Base-by-base conservation (phyloP, 208 protist species). In the Trichomonas vaginalis region DNA sequence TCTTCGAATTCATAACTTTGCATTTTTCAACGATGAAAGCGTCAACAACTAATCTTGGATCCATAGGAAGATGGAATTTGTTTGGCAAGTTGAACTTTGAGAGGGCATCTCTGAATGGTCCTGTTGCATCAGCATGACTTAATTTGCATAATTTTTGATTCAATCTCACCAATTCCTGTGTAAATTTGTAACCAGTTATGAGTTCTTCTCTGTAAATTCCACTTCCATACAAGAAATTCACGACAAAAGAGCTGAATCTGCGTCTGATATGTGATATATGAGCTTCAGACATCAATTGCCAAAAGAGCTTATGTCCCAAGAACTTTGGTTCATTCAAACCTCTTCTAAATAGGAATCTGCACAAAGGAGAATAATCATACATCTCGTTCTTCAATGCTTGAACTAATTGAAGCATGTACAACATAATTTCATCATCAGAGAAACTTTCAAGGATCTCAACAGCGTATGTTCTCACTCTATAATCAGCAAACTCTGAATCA, bases 1-100 rank as follows among this genome's bases (percentile, higher is more conserved):
- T 99, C 95, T 98, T 98, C 0, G 96, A 98, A 80, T 98, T 97
- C 98, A 98, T 99, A 48, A 98, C 98, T 95, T 98, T 98, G 97
- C 98, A 99, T 95, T 98, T 97, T 27, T 97, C 79, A 45, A 96
- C 32, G 6, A 70, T 51, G 35, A 95, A 51, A 35, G 27, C 0
- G 0, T 88, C 39, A 6, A 95, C 96, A 47, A 90, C 79, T 2
- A 86, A 88, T 61, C 95, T 70, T 42, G 96, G 90, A 37, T 96
- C 70, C 17, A 96, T 46, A 9, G 96, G 87, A 14, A 96, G 42
- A 42, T 95, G 96, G 37, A 95, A 80, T n/a, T 80, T 14, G 9
- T 95, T 39, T 46, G 92, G 92, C 0, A 70, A 21, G 17, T 95
- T 35, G 15, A 92, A 39, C 6, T 3, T 56, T 21, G 35, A 35